These are phyloP conservation scores for Brachypodium distachyon DNA, from an alignment of 202 grass and related monocot genomes.

Conservation along the genomic window DNA sequence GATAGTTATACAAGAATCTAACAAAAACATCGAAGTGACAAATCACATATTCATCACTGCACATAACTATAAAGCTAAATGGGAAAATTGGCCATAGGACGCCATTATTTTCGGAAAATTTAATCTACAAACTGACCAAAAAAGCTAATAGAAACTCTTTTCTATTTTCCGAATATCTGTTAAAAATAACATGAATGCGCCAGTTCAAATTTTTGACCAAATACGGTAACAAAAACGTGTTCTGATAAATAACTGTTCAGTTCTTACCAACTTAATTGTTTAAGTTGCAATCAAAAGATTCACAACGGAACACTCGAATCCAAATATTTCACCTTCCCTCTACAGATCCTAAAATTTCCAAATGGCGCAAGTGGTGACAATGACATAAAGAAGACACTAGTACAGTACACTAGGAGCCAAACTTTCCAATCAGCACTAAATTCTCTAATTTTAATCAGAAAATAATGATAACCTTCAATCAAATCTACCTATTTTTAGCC, in stretches of 20 bases:
- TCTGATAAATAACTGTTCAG: neutral
- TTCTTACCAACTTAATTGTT: neutral
- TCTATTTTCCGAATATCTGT: neutral
- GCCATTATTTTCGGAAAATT: neutral
- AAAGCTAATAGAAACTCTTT: neutral
- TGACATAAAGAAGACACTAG: conserved; percentile 7
- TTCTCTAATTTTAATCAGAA: neutral
- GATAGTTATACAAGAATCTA: neutral
- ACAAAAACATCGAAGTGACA: neutral
- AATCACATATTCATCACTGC: neutral
- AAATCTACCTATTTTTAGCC: conserved; percentile 7
- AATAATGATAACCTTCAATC: conserved; percentile 18
- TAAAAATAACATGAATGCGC: neutral
- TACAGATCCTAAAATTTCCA: neutral
- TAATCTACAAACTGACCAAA: neutral
- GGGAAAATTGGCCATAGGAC: neutral
- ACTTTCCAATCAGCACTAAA: conserved; percentile 6
- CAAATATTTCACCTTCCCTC: neutral
- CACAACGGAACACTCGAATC: neutral
- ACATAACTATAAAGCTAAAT: neutral
- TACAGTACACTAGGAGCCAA: conserved; percentile 31
- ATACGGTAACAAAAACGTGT: neutral
- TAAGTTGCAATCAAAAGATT: neutral
- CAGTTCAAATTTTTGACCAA: conserved; percentile 5
- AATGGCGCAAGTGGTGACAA: neutral